Evolutionary conservation across 306 rosid genomes (phyloP).

Genomic region (Herpetospermum pedunculosum): DNA sequence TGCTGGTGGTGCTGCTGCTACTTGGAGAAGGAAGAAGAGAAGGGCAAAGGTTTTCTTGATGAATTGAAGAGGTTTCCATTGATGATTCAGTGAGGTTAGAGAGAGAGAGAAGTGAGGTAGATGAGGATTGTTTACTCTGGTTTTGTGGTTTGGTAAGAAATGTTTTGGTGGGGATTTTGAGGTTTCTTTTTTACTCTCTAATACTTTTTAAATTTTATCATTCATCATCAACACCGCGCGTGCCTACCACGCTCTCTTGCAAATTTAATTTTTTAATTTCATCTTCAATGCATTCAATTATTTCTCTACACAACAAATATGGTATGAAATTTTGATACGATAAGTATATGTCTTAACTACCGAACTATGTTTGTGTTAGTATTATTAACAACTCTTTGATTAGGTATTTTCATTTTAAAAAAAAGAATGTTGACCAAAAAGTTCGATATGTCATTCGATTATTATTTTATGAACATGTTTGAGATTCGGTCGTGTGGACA

Average conservation of each 20-base stretch:
- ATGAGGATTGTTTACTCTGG: conserved; percentile 9
- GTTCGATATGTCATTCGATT: no score
- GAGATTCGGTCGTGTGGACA: no score
- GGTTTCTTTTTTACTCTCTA: background rate
- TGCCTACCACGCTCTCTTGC: background rate
- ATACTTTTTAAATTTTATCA: background rate
- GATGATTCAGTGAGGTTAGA: conserved; percentile 11
- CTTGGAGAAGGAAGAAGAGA: conserved; percentile 20
- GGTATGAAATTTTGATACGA: no score
- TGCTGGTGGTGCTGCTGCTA: conserved; percentile 22
- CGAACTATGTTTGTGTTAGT: no score
- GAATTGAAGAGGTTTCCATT: conserved; percentile 46
- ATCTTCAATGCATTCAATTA: no score
- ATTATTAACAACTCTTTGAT: no score
- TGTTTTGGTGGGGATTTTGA: conserved; percentile 23
- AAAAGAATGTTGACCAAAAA: no score
- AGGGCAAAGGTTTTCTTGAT: conserved; percentile 3
- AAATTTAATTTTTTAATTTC: no score
- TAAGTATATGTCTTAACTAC: no score
- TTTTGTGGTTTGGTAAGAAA: conserved; percentile 38
- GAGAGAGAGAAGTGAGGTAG: background rate
- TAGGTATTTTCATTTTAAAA: no score
- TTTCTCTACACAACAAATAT: no score
- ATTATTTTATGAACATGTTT: no score
- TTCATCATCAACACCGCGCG: background rate